Conservation (phyloP, 2,329 filamentous ascomycete genomes). For the Aureobasidium leucospermi region DNA sequence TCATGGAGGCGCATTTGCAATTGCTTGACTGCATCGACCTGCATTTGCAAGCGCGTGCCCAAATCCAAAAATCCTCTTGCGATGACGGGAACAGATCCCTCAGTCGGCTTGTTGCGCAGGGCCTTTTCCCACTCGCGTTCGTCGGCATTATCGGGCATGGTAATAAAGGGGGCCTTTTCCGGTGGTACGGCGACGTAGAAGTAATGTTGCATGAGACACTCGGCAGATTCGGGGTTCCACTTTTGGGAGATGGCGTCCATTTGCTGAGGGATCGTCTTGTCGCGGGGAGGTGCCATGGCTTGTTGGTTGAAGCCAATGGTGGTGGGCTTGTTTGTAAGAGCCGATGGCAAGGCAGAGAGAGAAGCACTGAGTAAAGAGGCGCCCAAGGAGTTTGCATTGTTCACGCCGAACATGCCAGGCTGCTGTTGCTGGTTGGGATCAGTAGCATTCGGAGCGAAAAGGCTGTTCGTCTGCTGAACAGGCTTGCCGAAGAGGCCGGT, state of each 20-base stretch:
- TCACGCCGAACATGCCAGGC: constrained; percentile 22
- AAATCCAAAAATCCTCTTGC: constrained; percentile 67
- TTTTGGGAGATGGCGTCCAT: constrained; percentile 63
- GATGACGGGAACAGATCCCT: constrained; percentile 69
- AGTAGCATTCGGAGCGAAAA: constrained; percentile 26
- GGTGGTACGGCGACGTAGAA: constrained; percentile 82
- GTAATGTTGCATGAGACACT: constrained; percentile 72
- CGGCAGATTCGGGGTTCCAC: constrained; percentile 62
- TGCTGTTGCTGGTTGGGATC: constrained; percentile 27
- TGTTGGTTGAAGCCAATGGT: constrained; percentile 14
- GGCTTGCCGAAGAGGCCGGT: constrained; percentile 18
- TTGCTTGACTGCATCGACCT: constrained; percentile 60
- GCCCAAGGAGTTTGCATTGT: constrained; percentile 19
- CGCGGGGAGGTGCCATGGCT: constrained; percentile 29
- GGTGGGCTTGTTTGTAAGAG: constrained; percentile 16
- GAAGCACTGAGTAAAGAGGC: constrained; percentile 16
- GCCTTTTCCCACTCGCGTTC: constrained; percentile 78
- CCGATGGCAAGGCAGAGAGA: constrained; percentile 14
- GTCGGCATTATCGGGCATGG: constrained; percentile 62
- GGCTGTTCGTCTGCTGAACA: constrained; percentile 23
- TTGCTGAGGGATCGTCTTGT: constrained; percentile 69
- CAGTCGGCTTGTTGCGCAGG: constrained; percentile 67
- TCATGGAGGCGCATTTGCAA: constrained; percentile 69
- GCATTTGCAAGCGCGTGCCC: constrained; percentile 63
- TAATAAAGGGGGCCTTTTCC: constrained; percentile 67